Evolutionary conservation across 495 filamentous ascomycete species (phyloP).

Genomic region (Sphaerosporella brunnea): DNA sequence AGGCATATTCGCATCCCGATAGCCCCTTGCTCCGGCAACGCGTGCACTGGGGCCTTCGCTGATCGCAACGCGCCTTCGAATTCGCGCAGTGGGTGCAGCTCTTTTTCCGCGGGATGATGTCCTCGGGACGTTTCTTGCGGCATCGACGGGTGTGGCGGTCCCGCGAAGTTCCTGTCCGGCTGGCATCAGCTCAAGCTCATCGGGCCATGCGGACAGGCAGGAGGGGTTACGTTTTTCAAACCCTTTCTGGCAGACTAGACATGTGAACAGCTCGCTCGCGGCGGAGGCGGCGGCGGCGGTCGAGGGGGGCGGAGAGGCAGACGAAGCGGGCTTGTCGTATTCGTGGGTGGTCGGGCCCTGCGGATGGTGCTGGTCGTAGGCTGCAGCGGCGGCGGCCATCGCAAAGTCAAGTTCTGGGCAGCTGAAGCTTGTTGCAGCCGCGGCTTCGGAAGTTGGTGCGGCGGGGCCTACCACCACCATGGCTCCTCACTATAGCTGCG

Average conservation of each 20-base stretch:
- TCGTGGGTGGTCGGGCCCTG: not conserved
- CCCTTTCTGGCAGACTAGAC: not conserved
- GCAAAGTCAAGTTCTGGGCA: not conserved
- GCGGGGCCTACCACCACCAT: not conserved
- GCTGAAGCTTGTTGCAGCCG: not conserved
- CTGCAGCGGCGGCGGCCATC: not conserved
- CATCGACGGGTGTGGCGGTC: conserved; percentile 20
- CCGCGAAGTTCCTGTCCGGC: conserved; percentile 17
- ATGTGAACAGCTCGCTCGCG: not conserved
- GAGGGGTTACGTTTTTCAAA: conserved; percentile 3
- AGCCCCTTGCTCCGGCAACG: conserved; percentile 19
- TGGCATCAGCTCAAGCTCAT: not conserved
- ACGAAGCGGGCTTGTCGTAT: not conserved
- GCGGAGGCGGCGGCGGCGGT: not conserved
- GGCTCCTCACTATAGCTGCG: not conserved
- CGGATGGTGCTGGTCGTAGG: not conserved
- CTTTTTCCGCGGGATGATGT: conserved; percentile 22
- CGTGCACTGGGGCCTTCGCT: conserved; percentile 15
- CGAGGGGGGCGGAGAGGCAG: not conserved
- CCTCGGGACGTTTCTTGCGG: conserved; percentile 21
- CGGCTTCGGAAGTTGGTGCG: not conserved
- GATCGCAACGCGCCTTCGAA: conserved; percentile 22
- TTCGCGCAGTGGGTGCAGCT: conserved; percentile 21
- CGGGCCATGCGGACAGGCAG: too few relatives aligned
- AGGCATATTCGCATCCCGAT: conserved; percentile 15